Evolutionary conservation across 352 stramenopile genomes (phyloP).

Genomic region (Peronospora destructor): DNA sequence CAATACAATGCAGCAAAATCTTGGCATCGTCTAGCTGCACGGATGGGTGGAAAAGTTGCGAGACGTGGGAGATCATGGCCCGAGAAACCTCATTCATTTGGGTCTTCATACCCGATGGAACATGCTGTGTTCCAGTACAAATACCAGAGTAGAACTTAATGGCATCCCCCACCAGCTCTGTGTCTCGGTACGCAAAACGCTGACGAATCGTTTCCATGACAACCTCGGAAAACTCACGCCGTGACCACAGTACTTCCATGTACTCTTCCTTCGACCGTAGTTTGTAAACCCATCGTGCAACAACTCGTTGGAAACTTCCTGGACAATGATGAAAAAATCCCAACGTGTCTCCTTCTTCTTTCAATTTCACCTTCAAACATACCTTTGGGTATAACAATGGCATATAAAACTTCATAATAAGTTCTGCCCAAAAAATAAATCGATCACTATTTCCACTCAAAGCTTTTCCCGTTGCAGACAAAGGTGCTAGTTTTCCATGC

Average conservation of each 20-base stretch:
- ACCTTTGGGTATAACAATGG: constrained; percentile 82
- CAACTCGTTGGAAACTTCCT: constrained; percentile 80
- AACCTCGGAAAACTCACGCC: constrained; percentile 74
- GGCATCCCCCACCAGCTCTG: constrained; percentile 75
- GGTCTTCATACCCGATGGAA: constrained; percentile 65
- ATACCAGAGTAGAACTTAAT: constrained; percentile 86
- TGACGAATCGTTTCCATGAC: constrained; percentile 85
- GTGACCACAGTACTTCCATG: constrained; percentile 76
- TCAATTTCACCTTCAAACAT: constrained; percentile 79
- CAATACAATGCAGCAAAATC: constrained; percentile 79
- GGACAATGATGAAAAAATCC: constrained; percentile 86
- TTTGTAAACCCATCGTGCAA: constrained; percentile 84
- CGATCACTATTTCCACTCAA: constrained; percentile 39
- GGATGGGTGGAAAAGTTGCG: constrained; percentile 80
- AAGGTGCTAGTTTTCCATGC: constrained; percentile 24
- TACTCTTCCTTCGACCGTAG: constrained; percentile 70
- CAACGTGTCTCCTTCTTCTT: constrained; percentile 70
- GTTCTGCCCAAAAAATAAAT: constrained; percentile 80
- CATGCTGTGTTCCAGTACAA: constrained; percentile 67
- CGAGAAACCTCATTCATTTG: constrained; percentile 80
- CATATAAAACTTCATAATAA: constrained; percentile 89
- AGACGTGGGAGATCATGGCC: constrained; percentile 84
- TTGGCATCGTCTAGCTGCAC: constrained; percentile 79
- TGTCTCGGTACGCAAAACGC: constrained; percentile 78
- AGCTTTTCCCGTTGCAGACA: constrained; percentile 17